Percentiles rank a stretch among this genome's conserved stretches.
phyloP scores from a whole-genome alignment of 345 rosid species.

The Laguncularia racemosa region DNA sequence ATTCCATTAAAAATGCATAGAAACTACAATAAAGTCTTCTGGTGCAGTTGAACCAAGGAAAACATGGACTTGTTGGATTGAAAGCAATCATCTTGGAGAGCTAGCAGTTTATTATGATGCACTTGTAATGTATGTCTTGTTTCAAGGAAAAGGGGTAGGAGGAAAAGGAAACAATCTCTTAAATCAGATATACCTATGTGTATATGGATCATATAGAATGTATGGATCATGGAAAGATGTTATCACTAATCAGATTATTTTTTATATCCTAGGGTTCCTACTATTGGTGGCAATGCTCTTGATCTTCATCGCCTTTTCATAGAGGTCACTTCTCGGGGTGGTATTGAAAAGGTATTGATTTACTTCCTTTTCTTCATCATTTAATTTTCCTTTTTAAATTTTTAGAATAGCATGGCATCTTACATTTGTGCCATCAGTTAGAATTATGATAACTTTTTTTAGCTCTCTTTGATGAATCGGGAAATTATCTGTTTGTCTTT shows the following conservation, averaged over 20 bases:
- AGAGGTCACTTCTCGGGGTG: constrained; percentile 90
- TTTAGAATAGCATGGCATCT: neutral
- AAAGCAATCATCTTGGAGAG: too few species aligned
- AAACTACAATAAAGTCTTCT: too few species aligned
- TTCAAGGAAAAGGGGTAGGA: too few species aligned
- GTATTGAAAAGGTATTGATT: constrained; percentile 54
- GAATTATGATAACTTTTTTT: too few species aligned
- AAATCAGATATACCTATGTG: neutral
- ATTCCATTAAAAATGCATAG: too few species aligned
- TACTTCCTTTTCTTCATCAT: neutral
- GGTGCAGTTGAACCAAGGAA: too few species aligned
- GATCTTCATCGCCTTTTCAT: constrained; percentile 79
- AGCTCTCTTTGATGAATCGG: too few species aligned
- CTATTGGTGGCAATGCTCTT: constrained; percentile 69
- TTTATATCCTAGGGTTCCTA: constrained; percentile 48
- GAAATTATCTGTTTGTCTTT: too few species aligned
- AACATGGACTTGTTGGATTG: too few species aligned
- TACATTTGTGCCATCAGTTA: too few species aligned
- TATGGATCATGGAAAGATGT: constrained; percentile 4
- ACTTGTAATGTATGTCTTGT: too few species aligned
- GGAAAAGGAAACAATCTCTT: neutral
- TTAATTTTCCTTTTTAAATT: neutral
- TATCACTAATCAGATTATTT: neutral
- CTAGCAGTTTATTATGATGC: too few species aligned
- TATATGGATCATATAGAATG: neutral